These are phyloP conservation scores for Neopestalotiopsis sp. DNA, from an alignment of 2,329 filamentous ascomycete species.

Conservation along the genomic window DNA sequence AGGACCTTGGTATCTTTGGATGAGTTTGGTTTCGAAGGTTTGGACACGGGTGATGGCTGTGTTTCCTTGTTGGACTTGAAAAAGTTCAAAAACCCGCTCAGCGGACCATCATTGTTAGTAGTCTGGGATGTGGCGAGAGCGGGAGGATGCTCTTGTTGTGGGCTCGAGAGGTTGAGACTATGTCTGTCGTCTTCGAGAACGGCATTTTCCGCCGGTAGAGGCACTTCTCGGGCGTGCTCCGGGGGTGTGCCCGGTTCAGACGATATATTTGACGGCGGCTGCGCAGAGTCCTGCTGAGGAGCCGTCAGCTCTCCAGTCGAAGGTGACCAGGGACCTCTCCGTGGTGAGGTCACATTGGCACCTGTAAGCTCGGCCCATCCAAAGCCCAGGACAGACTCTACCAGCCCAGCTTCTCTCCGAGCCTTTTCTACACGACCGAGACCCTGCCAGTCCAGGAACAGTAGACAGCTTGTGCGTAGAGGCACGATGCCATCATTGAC, in stretches of 20 bases:
- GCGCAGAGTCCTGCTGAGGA: conserved; percentile 30
- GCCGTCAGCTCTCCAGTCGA: conserved; percentile 37
- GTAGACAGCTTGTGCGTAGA: conserved; percentile 89
- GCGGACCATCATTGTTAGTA: conserved; percentile 52
- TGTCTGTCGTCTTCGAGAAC: conserved; percentile 70
- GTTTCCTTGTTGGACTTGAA: conserved; percentile 66
- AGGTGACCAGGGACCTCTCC: conserved; percentile 50
- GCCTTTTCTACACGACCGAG: conserved; percentile 94
- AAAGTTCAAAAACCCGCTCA: conserved; percentile 73
- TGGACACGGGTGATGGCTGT: conserved; percentile 38
- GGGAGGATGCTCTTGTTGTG: conserved; percentile 35
- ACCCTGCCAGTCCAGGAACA: conserved; percentile 97
- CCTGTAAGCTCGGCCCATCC: conserved; percentile 92
- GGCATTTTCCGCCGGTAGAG: conserved; percentile 71
- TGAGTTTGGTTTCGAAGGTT: conserved; percentile 23
- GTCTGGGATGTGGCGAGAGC: conserved; percentile 34
- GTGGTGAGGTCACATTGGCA: conserved; percentile 59
- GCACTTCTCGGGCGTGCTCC: conserved; percentile 63
- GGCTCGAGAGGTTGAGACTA: conserved; percentile 55
- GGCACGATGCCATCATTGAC: conserved; percentile 98
- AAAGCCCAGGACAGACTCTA: conserved; percentile 91
- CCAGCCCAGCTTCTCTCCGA: conserved; percentile 85
- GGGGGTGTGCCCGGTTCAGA: conserved; percentile 37
- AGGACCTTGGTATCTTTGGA: conserved; percentile 74
- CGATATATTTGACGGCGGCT: conserved; percentile 33